Percentiles rank a stretch among this genome's conserved stretches.
phyloP scores from a whole-genome alignment of 345 rosid genomes.

The Citrus hindsii region DNA sequence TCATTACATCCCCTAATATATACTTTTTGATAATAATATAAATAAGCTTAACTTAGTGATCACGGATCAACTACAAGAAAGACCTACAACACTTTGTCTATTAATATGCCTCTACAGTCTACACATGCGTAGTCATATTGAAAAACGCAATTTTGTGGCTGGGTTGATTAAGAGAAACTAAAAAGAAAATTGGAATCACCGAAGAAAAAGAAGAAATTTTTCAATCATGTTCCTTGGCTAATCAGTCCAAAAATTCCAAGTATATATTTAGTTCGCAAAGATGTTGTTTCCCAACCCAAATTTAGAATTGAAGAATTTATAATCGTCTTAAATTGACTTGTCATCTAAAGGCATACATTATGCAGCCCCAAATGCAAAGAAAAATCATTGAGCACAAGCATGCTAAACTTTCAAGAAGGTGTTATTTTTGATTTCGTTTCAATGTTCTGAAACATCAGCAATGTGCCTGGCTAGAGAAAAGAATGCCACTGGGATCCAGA shows the following conservation, averaged over 20 bases:
- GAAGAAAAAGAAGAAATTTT: background rate
- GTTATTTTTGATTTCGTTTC: slow-evolving; percentile 4
- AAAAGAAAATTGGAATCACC: background rate
- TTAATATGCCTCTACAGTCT: background rate
- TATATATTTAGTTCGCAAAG: background rate
- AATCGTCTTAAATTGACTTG: no score
- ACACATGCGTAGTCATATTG: background rate
- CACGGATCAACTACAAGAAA: background rate
- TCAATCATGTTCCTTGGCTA: background rate
- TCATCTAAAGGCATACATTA: no score
- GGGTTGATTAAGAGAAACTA: background rate
- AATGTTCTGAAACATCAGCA: background rate
- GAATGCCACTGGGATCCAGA: background rate
- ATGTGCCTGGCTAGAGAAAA: background rate
- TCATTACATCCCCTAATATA: no score
- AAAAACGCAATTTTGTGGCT: background rate
- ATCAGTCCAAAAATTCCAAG: background rate
- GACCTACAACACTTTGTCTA: background rate
- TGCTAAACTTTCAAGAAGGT: background rate
- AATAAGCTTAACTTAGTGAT: no score
- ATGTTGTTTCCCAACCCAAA: background rate
- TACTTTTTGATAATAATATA: no score
- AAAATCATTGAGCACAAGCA: background rate
- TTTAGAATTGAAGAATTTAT: no score
- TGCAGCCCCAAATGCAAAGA: background rate